Conservation (phyloP, 306 rosid genomes). For the Lotus japonicus region DNA sequence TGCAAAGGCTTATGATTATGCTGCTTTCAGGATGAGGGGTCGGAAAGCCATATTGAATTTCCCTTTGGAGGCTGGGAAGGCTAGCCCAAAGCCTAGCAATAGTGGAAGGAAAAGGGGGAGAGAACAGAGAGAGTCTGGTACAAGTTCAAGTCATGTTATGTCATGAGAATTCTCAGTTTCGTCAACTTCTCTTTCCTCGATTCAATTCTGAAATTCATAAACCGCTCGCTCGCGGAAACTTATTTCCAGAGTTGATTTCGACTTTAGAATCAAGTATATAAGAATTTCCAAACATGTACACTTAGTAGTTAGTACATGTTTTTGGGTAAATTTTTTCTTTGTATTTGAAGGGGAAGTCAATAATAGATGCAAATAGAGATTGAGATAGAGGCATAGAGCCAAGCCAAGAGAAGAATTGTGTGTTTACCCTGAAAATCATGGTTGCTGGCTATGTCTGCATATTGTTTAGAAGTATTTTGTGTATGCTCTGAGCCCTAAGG, state of each 20-base stretch:
- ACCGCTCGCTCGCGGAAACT: no score
- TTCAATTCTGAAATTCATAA: no score
- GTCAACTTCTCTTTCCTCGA: neutral
- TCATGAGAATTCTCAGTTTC: neutral
- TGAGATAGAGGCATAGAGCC: no score
- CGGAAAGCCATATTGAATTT: constrained; percentile 66
- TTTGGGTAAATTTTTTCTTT: no score
- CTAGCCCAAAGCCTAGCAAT: constrained; percentile 28
- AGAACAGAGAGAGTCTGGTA: neutral
- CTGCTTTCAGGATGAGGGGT: constrained; percentile 80
- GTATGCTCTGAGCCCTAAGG: no score
- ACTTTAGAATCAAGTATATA: no score
- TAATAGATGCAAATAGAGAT: no score
- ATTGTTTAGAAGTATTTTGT: no score
- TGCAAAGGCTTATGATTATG: constrained; percentile 71
- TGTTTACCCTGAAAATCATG: neutral
- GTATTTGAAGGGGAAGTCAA: no score
- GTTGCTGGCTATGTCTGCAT: neutral
- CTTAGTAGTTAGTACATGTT: no score
- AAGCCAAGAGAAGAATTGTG: neutral
- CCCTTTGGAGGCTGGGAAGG: constrained; percentile 60
- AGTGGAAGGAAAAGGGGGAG: constrained; percentile 41
- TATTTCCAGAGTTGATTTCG: no score
- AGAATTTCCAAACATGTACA: no score
- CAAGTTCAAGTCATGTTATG: neutral